Evolutionary conservation across 352 stramenopile genomes (phyloP).

Genomic region (Globisporangium apiculatum): DNA sequence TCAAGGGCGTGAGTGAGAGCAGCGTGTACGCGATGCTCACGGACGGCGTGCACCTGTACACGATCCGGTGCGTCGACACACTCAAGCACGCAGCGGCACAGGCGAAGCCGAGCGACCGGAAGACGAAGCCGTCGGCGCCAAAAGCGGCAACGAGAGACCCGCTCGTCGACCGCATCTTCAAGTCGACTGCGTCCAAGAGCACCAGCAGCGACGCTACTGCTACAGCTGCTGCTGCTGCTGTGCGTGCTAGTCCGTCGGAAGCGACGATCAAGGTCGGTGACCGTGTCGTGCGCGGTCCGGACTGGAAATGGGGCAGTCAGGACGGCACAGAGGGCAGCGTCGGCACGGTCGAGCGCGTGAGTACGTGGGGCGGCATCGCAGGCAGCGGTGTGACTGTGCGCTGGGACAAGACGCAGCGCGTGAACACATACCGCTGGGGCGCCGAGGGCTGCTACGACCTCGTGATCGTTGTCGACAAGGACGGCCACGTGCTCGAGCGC

Average conservation of each 20-base stretch:
- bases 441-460: constrained; percentile 74
- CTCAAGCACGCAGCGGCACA: constrained; percentile 24
- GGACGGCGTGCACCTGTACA: constrained; percentile 49
- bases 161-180: constrained; percentile 1
- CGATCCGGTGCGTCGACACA: constrained; percentile 59
- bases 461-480: constrained; percentile 54
- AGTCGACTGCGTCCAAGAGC: not conserved
- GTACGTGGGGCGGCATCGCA: constrained; percentile 69
- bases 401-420: constrained; percentile 78
- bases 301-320: constrained; percentile 82
- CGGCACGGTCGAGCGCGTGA: constrained; percentile 74
- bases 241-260: constrained; percentile 7
- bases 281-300: constrained; percentile 59
- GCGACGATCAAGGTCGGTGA: constrained; percentile 46
- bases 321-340: constrained; percentile 51
- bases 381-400: constrained; percentile 70
- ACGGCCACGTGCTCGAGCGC: constrained; percentile 33
- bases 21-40: constrained; percentile 74
- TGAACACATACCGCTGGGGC: constrained; percentile 80
- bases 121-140: constrained; percentile 11
- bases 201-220: not conserved
- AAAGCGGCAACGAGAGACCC: not conserved
- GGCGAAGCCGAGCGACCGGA: constrained; percentile 21
- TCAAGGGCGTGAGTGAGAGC: constrained; percentile 34
- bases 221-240: constrained; percentile 3